phyloP scores from a whole-genome alignment of 1,284 basidiomycete species.

The Cutaneotrichosporon sp. region DNA sequence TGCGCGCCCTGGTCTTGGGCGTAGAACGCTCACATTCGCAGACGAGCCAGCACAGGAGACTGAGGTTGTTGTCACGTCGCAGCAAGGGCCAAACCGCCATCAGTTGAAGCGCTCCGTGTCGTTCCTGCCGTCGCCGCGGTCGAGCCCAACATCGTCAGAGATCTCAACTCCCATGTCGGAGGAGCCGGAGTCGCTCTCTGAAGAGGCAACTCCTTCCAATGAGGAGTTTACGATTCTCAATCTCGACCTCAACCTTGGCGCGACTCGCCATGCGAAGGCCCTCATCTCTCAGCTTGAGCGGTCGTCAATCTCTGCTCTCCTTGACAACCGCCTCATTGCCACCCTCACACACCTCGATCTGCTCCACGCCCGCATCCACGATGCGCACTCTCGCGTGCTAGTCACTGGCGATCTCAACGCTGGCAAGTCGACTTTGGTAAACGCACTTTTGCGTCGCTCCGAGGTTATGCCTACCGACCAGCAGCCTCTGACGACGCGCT shows the following conservation, averaged over 20 bases:
- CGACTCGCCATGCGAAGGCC: slow-evolving; percentile 68
- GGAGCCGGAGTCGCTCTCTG: neutral
- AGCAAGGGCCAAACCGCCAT: slow-evolving; percentile 57
- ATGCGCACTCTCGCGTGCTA: slow-evolving; percentile 92
- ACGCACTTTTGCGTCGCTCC: slow-evolving; percentile 75
- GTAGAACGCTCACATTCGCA: slow-evolving; percentile 74
- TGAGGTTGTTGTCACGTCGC: slow-evolving; percentile 62
- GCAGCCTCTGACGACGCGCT: slow-evolving; percentile 95
- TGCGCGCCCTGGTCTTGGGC: slow-evolving; percentile 46
- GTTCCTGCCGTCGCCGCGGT: neutral
- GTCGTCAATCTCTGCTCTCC: slow-evolving; percentile 83
- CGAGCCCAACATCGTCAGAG: neutral
- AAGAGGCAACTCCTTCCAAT: slow-evolving; percentile 26
- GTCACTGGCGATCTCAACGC: slow-evolving; percentile 99
- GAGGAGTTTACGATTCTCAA: slow-evolving; percentile 79
- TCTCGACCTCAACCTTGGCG: slow-evolving; percentile 88
- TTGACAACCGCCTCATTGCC: slow-evolving; percentile 80
- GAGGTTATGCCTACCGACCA: slow-evolving; percentile 97
- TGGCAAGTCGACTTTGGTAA: slow-evolving; percentile 98
- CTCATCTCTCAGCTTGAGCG: slow-evolving; percentile 91
- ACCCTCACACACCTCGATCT: slow-evolving; percentile 79
- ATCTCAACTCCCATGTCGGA: neutral
- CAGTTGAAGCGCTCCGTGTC: slow-evolving; percentile 53
- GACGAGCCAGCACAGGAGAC: slow-evolving; percentile 70
- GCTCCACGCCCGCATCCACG: slow-evolving; percentile 80